A percentile compares a stretch with the other conserved stretches of the same genome.
Conservation (phyloP, 2,329 filamentous ascomycete species). For the Aspergillus sp. region DNA sequence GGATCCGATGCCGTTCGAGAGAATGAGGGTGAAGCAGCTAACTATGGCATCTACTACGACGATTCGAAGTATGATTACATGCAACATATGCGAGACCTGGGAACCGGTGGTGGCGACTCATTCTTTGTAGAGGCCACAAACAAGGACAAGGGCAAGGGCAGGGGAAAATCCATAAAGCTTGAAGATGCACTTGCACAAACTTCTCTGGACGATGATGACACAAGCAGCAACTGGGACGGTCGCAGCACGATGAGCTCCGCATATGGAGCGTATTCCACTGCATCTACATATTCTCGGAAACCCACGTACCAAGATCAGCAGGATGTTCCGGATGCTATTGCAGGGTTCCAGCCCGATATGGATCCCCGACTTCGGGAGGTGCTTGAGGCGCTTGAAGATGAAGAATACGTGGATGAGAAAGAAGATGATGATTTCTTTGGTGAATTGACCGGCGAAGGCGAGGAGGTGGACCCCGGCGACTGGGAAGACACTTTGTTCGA, state of each 20-base stretch:
- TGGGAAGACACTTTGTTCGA: conserved; percentile 66
- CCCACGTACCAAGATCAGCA: conserved; percentile 90
- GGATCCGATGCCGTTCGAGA: conserved; percentile 67
- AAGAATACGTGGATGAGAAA: conserved; percentile 84
- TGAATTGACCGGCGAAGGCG: conserved; percentile 63
- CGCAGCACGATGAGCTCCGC: conserved; percentile 20
- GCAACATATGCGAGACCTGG: conserved; percentile 95
- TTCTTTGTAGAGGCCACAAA: conserved; percentile 75
- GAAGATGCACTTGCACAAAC: conserved; percentile 75
- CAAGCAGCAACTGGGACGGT: conserved; percentile 10
- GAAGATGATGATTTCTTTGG: conserved; percentile 81
- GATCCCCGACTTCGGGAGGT: conserved; percentile 89
- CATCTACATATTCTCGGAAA: conserved; percentile 75
- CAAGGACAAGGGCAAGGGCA: conserved; percentile 69
- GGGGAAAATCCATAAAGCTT: conserved; percentile 70
- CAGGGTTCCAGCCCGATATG: conserved; percentile 97
- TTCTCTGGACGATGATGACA: conserved; percentile 40
- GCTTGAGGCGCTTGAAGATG: conserved; percentile 89
- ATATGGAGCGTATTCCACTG: conserved; percentile 40
- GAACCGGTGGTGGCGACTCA: conserved; percentile 65
- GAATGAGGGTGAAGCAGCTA: conserved; percentile 95
- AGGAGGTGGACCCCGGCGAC: conserved; percentile 74
- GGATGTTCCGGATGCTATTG: conserved; percentile 84
- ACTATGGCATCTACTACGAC: conserved; percentile 91
- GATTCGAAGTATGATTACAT: conserved; percentile 98